phyloP scores from a whole-genome alignment of 1,284 basidiomycete species.

The Pisolithus thermaeus region DNA sequence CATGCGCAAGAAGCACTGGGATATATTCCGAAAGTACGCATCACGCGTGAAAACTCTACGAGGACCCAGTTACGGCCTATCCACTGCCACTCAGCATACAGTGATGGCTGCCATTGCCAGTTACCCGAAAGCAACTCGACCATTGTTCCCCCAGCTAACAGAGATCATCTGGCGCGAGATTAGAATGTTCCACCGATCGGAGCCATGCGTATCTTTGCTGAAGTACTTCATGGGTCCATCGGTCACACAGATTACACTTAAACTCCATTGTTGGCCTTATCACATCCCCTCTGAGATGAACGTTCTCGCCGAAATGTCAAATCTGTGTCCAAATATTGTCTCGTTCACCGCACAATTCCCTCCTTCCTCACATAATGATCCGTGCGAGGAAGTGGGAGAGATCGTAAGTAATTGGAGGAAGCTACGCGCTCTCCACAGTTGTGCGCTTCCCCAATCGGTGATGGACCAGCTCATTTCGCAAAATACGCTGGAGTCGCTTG shows the following conservation, averaged over 20 bases:
- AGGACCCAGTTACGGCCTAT: slow-evolving; percentile 19
- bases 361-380: slow-evolving; percentile 22
- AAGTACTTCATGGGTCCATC: slow-evolving; percentile 20
- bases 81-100: slow-evolving; percentile 17
- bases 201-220: slow-evolving; percentile 24
- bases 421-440: slow-evolving; percentile 15
- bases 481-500: slow-evolving; percentile 14
- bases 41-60: slow-evolving; percentile 16
- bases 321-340: slow-evolving; percentile 19
- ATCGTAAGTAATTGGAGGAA: slow-evolving; percentile 19
- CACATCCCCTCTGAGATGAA: slow-evolving; percentile 17
- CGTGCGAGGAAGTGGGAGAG: slow-evolving; percentile 20
- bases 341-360: slow-evolving; percentile 24
- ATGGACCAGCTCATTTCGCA: slow-evolving; percentile 17
- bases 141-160: slow-evolving; percentile 23
- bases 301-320: slow-evolving; percentile 18
- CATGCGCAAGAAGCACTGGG: slow-evolving; percentile 23
- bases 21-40: slow-evolving; percentile 20
- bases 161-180: slow-evolving; percentile 24
- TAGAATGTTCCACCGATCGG: slow-evolving; percentile 21
- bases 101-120: slow-evolving; percentile 14
- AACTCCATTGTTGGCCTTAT: slow-evolving; percentile 20
- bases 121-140: slow-evolving; percentile 11
- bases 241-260: slow-evolving; percentile 17
- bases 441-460: slow-evolving; percentile 18